Evolutionary conservation across 192 early-diverging fungal genomes (phyloP).

Genomic region (Chytriomyces sp.): DNA sequence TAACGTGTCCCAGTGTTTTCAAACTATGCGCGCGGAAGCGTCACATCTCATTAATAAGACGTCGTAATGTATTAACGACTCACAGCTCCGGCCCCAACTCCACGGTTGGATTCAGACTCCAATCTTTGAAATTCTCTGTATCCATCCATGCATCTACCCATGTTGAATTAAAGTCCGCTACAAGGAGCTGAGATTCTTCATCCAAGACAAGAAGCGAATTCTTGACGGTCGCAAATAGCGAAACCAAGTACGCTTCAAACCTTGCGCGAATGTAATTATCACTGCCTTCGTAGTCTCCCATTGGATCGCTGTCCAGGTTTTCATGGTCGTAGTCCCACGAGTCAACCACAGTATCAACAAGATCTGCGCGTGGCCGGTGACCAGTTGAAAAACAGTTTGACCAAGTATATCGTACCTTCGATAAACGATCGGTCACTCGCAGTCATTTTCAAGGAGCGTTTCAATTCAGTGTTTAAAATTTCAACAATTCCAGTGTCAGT

Average conservation of each 20-base stretch:
- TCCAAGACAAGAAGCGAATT: background rate
- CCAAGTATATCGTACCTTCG: constrained; percentile 7
- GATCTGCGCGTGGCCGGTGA: background rate
- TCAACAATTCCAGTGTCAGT: constrained; percentile 29
- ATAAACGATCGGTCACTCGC: constrained; percentile 24
- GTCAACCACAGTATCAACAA: constrained; percentile 25
- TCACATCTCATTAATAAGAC: background rate
- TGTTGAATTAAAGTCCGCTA: constrained; percentile 10
- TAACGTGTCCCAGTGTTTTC: background rate
- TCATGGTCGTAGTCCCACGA: constrained; percentile 8
- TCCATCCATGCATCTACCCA: constrained; percentile 15
- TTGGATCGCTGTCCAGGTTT: background rate
- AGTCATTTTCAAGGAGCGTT: background rate
- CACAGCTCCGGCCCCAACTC: background rate
- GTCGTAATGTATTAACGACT: background rate
- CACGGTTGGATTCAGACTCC: background rate
- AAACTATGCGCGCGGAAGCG: background rate
- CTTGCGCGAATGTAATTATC: constrained; percentile 13
- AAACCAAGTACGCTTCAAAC: constrained; percentile 14
- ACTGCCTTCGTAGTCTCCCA: constrained; percentile 23
- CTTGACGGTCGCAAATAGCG: constrained; percentile 8
- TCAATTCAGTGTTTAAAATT: constrained; percentile 7
- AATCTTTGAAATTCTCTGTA: constrained; percentile 7
- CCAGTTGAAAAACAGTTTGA: background rate
- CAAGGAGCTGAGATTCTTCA: background rate